These are phyloP conservation scores for Saccharomyces eubayanus DNA, from an alignment of 805 yeast genomes.

Conservation along the genomic window DNA sequence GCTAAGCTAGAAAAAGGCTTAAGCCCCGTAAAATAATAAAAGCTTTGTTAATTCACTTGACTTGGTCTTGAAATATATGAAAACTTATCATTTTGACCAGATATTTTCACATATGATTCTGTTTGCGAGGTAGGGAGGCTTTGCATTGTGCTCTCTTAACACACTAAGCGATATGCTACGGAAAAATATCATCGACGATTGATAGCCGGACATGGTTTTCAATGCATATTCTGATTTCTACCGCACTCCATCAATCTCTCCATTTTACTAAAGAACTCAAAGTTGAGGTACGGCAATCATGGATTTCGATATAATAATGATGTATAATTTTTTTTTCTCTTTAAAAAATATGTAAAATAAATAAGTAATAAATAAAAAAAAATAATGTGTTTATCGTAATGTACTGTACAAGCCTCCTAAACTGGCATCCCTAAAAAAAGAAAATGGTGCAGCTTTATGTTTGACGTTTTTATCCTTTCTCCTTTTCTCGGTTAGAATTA, in stretches of 20 bases:
- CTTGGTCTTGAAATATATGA: not conserved
- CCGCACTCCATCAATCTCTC: not conserved
- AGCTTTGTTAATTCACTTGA: not conserved
- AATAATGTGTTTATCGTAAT: not conserved
- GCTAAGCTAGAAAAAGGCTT: not conserved
- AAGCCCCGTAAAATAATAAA: too few species aligned
- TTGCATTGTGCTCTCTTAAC: not conserved
- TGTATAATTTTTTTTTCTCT: not conserved
- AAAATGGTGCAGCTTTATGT: not conserved
- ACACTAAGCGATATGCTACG: not conserved
- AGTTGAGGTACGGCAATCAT: not conserved
- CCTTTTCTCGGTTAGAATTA: constrained; percentile 6
- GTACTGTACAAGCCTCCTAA: not conserved
- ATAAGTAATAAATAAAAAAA: not conserved
- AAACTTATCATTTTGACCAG: not conserved
- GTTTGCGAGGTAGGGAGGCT: not conserved
- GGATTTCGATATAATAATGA: not conserved
- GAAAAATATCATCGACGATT: not conserved
- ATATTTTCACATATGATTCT: not conserved
- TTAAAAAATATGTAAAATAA: not conserved
- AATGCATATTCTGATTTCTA: not conserved
- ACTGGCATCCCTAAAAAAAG: not conserved
- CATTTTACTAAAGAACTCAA: not conserved
- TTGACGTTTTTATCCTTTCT: not conserved
- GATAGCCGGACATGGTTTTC: not conserved